Base-by-base conservation (phyloP, 768 basidiomycete species). In the Podaxis sp. region DNA sequence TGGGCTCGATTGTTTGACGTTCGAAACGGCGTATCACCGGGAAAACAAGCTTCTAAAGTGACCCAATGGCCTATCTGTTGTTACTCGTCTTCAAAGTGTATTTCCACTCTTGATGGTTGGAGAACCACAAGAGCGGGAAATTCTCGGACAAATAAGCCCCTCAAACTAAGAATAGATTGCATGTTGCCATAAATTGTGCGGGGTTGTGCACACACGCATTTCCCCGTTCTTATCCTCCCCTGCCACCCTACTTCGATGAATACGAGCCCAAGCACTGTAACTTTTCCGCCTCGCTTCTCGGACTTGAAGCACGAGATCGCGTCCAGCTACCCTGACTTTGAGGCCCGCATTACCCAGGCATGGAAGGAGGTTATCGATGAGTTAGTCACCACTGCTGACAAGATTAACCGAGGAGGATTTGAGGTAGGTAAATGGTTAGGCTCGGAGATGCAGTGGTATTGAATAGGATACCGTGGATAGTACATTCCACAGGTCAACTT, bases 401-500 rank as follows among this genome's bases (percentile, higher is more conserved):
- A 75, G 28, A 82, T 89, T 44, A 76, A 76, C 1, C 67, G 75
- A 53, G 71, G 76, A 60, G 86, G 87, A 2, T 73, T 82, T 0
- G 75, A 84, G 50, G 88, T 87, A 66, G 60, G 82, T 69, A 22
- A 6, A 22, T 28, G 61, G 57, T 28, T 44, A 33, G 38, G 24
- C 5, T 55, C 11, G 24, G 53, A n/a, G 28, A 37, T 24, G 4
- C 11, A 55, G 53, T 54, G 20, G 30, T 22, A 41, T 24, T 10
- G 28, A 55, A 5, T 24, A 41, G 11, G 38, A 49, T 33, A n/a
- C 20, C 30, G 13, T 13, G n/a, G 59, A 17, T n/a, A 89, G 87
- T 83, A 79, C 65, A 78, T 90, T 41, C 88, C 89, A 3, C 84
- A 86, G 71, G 82, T 90, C 51, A 75, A 82, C 17, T 88, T 88